Conservation (phyloP, 2,329 filamentous ascomycete species). For the Hymenoscyphus occultus region DNA sequence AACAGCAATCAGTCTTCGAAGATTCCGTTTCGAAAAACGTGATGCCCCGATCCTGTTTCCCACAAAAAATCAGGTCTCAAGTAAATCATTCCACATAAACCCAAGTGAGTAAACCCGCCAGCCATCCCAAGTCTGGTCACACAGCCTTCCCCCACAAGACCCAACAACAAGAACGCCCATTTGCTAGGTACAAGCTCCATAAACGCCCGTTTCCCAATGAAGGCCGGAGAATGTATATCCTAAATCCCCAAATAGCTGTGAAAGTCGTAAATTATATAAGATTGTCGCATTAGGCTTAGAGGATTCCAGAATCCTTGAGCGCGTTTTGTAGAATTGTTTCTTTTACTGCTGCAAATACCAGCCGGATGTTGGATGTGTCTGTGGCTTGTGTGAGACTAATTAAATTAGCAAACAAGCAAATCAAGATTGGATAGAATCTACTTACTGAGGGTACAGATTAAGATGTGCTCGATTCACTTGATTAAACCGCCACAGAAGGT, state of each 20-base stretch:
- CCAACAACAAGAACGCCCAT: slow-evolving; percentile 15
- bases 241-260: slow-evolving; percentile 20
- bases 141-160: slow-evolving; percentile 28
- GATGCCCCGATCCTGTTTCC: background rate
- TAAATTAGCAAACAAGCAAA: slow-evolving; percentile 22
- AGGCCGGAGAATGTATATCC: slow-evolving; percentile 16
- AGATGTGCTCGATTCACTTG: slow-evolving; percentile 96
- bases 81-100: slow-evolving; percentile 9
- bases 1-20: background rate
- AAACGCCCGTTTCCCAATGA: slow-evolving; percentile 31
- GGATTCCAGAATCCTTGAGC: slow-evolving; percentile 94
- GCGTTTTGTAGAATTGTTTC: slow-evolving; percentile 99
- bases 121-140: slow-evolving; percentile 23
- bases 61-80: background rate
- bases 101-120: background rate
- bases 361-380: slow-evolving; percentile 95
- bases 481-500: slow-evolving; percentile 96
- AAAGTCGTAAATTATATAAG: slow-evolving; percentile 25
- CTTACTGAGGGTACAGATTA: slow-evolving; percentile 96
- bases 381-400: slow-evolving; percentile 92
- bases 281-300: slow-evolving; percentile 50
- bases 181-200: slow-evolving; percentile 17
- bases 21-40: background rate
- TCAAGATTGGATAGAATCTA: slow-evolving; percentile 27
- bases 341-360: slow-evolving; percentile 97